Conservation (phyloP, 164 flowering plant species). For the Annona cherimola region DNA sequence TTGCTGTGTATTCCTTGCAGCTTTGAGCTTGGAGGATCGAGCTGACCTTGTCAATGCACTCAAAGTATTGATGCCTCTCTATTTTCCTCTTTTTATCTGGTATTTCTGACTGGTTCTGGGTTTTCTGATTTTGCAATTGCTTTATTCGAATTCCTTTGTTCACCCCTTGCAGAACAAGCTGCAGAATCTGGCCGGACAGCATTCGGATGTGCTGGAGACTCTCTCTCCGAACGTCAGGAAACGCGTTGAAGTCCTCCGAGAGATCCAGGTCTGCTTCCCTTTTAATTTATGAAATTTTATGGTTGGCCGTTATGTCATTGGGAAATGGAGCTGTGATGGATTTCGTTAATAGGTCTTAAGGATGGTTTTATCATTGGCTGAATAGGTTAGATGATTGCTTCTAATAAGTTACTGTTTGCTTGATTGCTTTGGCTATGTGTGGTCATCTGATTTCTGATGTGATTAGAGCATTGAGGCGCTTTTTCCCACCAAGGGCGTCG, state of each 20-base stretch:
- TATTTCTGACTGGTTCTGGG: background rate
- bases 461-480: too few species aligned
- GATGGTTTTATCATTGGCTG: too few species aligned
- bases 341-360: too few species aligned
- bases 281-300: too few species aligned
- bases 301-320: too few species aligned
- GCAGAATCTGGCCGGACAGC: slow-evolving; percentile 56
- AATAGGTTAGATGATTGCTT: too few species aligned
- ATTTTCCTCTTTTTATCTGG: background rate
- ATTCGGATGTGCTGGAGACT: slow-evolving; percentile 49
- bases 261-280: slow-evolving; percentile 65
- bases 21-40: slow-evolving; percentile 49
- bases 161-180: slow-evolving; percentile 47
- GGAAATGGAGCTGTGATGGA: background rate
- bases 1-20: slow-evolving; percentile 21
- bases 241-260: slow-evolving; percentile 67
- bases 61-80: slow-evolving; percentile 33
- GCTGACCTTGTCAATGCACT: slow-evolving; percentile 55
- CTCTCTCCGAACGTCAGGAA: slow-evolving; percentile 52
- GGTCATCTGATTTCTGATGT: too few species aligned
- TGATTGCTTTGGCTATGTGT: too few species aligned
- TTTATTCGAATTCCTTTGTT: too few species aligned
- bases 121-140: background rate
- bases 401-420: too few species aligned
- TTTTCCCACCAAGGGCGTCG: too few species aligned